Percentiles rank a stretch among this genome's conserved stretches.
phyloP scores from a whole-genome alignment of 1,284 basidiomycete genomes.

The Coniferiporia sulphurascens region DNA sequence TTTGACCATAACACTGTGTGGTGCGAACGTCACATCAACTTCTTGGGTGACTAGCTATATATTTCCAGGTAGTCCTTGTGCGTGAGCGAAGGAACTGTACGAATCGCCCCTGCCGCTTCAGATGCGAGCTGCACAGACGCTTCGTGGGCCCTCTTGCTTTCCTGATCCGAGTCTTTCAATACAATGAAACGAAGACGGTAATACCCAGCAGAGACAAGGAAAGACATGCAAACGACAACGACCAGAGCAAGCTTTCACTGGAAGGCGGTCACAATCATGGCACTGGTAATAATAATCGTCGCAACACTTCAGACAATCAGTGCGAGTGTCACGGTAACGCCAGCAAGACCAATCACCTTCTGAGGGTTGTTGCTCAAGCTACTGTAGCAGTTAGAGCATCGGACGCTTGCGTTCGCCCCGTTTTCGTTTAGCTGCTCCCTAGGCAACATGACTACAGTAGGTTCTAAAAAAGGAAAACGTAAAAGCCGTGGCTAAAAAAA shows the following conservation, averaged over 20 bases:
- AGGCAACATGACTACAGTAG: too few species aligned
- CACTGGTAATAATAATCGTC: conserved; percentile 74
- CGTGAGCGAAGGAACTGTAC: conserved; percentile 91
- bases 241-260: conserved; percentile 79
- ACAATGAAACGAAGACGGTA: too few species aligned
- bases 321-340: too few species aligned
- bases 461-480: too few species aligned
- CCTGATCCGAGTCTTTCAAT: too few species aligned
- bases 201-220: conserved; percentile 83
- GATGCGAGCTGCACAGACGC: conserved; percentile 91
- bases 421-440: too few species aligned
- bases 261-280: conserved; percentile 74
- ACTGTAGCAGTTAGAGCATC: too few species aligned
- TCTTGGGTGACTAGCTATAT: conserved; percentile 72
- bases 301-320: conserved; percentile 78
- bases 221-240: conserved; percentile 76
- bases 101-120: conserved; percentile 88
- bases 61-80: conserved; percentile 64
- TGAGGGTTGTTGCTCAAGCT: too few species aligned
- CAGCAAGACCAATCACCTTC: too few species aligned
- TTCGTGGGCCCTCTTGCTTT: too few species aligned
- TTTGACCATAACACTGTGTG: conserved; percentile 60
- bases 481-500: too few species aligned
- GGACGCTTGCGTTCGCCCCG: too few species aligned
- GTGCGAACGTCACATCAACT: conserved; percentile 64